A percentile compares a stretch with the other conserved stretches of the same genome.
phyloP scores from a whole-genome alignment of 257 asterid species.

The Nicotiana tomentosiformis region DNA sequence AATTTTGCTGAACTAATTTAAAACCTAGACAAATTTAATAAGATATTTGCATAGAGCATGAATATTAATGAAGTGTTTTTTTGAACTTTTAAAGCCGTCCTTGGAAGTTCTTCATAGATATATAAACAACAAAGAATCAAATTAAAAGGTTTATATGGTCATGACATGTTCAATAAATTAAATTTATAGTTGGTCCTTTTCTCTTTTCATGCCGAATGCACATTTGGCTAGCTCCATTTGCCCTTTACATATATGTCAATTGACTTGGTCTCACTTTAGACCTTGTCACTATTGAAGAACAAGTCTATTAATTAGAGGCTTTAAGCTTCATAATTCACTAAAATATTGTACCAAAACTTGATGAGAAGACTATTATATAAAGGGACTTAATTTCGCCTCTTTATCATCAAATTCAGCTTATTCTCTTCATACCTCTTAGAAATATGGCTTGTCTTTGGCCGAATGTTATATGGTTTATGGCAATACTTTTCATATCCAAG shows the following conservation, averaged over 20 bases:
- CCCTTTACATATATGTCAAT: background rate
- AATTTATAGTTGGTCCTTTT: background rate
- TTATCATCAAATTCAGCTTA: background rate
- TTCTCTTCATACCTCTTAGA: background rate
- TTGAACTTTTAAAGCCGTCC: background rate
- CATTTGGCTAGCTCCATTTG: background rate
- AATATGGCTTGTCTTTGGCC: constrained; percentile 20
- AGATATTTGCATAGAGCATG: background rate
- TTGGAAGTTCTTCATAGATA: background rate
- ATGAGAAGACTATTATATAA: background rate
- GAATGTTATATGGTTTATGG: constrained; percentile 3
- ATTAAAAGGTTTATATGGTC: background rate
- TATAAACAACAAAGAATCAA: background rate
- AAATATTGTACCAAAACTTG: background rate
- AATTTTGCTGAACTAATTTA: background rate
- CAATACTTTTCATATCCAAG: constrained; percentile 7
- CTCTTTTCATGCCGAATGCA: background rate
- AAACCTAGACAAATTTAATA: background rate
- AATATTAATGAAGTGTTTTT: background rate
- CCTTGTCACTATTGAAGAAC: background rate
- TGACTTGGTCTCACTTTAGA: background rate
- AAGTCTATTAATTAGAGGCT: background rate
- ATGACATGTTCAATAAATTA: background rate
- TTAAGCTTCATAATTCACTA: background rate
- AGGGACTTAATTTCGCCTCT: background rate